Evolutionary conservation across 108 stramenopile genomes (phyloP).

Genomic region (Heterococcus sp.): DNA sequence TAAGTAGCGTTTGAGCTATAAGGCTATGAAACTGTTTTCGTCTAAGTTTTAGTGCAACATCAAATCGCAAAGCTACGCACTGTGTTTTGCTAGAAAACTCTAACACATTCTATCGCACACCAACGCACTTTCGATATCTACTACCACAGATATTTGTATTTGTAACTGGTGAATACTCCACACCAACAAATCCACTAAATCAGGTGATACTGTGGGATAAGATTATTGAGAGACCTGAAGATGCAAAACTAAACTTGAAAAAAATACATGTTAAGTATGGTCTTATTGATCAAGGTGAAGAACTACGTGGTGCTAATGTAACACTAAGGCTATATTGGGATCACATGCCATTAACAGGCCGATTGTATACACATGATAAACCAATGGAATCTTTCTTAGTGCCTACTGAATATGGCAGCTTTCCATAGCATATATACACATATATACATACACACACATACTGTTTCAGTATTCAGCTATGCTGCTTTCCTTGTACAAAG

Average conservation of each 20-base stretch:
- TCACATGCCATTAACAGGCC: constrained; percentile 92
- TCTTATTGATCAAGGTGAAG: constrained; percentile 75
- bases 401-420: constrained; percentile 12
- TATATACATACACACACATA: too few species aligned
- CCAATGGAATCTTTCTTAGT: constrained; percentile 33
- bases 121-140: too few species aligned
- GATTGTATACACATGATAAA: constrained; percentile 37
- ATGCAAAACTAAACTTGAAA: constrained; percentile 67
- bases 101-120: too few species aligned
- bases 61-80: too few species aligned
- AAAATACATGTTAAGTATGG: constrained; percentile 93
- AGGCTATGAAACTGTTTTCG: too few species aligned
- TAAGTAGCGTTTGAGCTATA: too few species aligned
- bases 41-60: too few species aligned
- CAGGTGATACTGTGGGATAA: constrained; percentile 86
- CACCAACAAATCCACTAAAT: constrained; percentile 61
- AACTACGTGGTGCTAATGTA: constrained; percentile 39
- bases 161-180: constrained; percentile 78
- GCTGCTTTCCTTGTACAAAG: too few species aligned
- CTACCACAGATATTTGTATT: constrained; percentile 46
- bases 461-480: too few species aligned
- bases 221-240: constrained; percentile 76
- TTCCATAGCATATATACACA: too few species aligned
- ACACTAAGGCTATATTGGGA: constrained; percentile 86
- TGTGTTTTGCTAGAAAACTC: too few species aligned